A percentile compares a stretch with the other conserved stretches of the same genome.
Conservation (phyloP, 1,284 basidiomycete genomes). For the Butyriboletus pseudospeciosus region DNA sequence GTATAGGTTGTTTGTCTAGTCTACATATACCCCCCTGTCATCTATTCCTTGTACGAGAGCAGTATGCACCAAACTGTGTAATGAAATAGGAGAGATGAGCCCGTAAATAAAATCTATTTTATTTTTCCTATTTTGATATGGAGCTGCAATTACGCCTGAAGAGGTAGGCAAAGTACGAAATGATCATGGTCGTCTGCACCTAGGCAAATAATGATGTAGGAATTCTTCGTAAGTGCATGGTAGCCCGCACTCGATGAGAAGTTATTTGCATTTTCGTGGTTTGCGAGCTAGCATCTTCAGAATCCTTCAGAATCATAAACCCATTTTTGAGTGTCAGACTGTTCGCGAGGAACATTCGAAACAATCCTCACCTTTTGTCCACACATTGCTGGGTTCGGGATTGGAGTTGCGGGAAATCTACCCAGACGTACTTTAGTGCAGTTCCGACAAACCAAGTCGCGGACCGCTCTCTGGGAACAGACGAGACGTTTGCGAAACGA, state of each 20-base stretch:
- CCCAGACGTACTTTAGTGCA: background rate
- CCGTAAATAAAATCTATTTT: background rate
- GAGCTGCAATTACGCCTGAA: background rate
- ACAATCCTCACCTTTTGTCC: conserved; percentile 1
- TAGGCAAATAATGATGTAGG: background rate
- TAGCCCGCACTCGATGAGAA: background rate
- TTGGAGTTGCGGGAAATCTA: conserved; percentile 7
- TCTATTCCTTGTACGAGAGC: background rate
- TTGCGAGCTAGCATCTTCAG: background rate
- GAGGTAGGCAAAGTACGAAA: background rate
- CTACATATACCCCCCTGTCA: background rate
- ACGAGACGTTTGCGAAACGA: conserved; percentile 11
- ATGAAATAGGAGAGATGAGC: background rate
- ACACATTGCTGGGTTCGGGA: background rate
- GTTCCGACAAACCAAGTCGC: conserved; percentile 12
- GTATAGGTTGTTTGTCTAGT: background rate
- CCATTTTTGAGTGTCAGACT: background rate
- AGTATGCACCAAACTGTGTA: background rate
- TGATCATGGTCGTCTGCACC: background rate
- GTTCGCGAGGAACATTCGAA: background rate
- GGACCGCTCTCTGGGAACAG: conserved; percentile 9
- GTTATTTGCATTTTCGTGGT: background rate
- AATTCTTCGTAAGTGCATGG: background rate
- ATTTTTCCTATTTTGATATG: background rate
- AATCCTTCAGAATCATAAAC: background rate